phyloP scores from a whole-genome alignment of 352 stramenopile genomes.

The Pythium grandisporangium region DNA sequence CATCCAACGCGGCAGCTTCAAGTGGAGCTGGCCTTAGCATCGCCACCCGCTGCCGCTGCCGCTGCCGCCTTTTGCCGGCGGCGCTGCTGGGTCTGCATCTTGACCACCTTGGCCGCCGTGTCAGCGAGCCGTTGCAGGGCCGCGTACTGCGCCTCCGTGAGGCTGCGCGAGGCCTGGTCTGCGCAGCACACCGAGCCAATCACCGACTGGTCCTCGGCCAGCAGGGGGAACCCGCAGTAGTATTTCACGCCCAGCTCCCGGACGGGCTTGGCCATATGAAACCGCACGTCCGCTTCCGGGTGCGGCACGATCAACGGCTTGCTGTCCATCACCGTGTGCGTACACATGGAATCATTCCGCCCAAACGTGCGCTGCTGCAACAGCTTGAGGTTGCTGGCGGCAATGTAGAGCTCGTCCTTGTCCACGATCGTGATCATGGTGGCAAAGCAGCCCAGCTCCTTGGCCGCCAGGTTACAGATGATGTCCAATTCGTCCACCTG shows the following conservation, averaged over 20 bases:
- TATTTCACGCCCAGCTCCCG: constrained; percentile 35
- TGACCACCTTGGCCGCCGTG: constrained; percentile 28
- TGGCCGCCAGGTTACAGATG: constrained; percentile 47
- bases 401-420: constrained; percentile 31
- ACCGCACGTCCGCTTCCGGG: constrained; percentile 57
- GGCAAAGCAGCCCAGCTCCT: constrained; percentile 42
- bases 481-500: constrained; percentile 54
- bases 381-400: constrained; percentile 26
- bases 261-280: constrained; percentile 22
- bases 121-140: constrained; percentile 31
- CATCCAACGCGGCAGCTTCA: too few species aligned
- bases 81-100: constrained; percentile 3
- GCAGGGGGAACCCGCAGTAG: constrained; percentile 68
- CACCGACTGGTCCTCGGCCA: constrained; percentile 26
- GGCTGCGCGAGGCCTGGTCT: constrained; percentile 19
- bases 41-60: too few species aligned
- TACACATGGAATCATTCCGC: constrained; percentile 51
- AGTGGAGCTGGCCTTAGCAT: too few species aligned
- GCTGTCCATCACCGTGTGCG: constrained; percentile 45
- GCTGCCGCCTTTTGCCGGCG: neutral
- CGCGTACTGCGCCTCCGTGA: constrained; percentile 41
- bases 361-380: constrained; percentile 28
- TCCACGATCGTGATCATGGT: constrained; percentile 58
- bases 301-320: constrained; percentile 56
- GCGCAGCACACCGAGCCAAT: constrained; percentile 57